Conservation (phyloP, 129 eudicot genomes). For the Mikania micrantha region DNA sequence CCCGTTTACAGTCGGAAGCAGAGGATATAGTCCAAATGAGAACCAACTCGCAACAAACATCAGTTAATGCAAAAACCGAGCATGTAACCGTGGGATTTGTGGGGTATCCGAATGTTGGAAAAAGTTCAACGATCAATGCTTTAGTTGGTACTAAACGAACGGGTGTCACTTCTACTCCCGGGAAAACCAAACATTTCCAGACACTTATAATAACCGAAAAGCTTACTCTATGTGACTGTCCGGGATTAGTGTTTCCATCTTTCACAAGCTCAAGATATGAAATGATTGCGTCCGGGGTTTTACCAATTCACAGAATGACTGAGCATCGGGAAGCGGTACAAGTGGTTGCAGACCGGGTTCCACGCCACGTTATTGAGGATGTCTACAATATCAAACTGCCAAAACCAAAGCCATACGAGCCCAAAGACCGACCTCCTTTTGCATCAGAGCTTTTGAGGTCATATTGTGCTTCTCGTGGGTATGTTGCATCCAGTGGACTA, state of each 20-base stretch:
- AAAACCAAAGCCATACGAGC: constrained; percentile 81
- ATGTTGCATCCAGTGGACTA: constrained; percentile 77
- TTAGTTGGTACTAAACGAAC: constrained; percentile 79
- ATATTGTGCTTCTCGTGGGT: constrained; percentile 91
- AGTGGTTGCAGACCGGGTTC: constrained; percentile 74
- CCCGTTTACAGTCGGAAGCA: constrained; percentile 84
- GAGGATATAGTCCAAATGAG: constrained; percentile 59
- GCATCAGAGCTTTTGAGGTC: constrained; percentile 72
- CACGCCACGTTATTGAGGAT: constrained; percentile 47
- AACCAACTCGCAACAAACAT: constrained; percentile 21
- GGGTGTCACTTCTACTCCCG: constrained; percentile 93
- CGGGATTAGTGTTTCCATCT: constrained; percentile 89
- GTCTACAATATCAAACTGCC: constrained; percentile 75
- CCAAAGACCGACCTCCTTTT: constrained; percentile 60
- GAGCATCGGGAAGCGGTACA: constrained; percentile 87
- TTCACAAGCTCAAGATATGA: constrained; percentile 92
- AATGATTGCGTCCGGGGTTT: constrained; percentile 92
- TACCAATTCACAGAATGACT: constrained; percentile 83
- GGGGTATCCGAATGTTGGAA: constrained; percentile 95
- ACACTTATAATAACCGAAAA: constrained; percentile 73
- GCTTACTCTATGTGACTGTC: constrained; percentile 87
- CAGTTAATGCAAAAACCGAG: constrained; percentile 13
- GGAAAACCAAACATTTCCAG: constrained; percentile 96
- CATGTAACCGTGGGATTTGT: constrained; percentile 85
- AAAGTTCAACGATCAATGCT: constrained; percentile 94